Evolutionary conservation across 306 rosid genomes (phyloP).

Genomic region (Dalbergia cochinchinensis): DNA sequence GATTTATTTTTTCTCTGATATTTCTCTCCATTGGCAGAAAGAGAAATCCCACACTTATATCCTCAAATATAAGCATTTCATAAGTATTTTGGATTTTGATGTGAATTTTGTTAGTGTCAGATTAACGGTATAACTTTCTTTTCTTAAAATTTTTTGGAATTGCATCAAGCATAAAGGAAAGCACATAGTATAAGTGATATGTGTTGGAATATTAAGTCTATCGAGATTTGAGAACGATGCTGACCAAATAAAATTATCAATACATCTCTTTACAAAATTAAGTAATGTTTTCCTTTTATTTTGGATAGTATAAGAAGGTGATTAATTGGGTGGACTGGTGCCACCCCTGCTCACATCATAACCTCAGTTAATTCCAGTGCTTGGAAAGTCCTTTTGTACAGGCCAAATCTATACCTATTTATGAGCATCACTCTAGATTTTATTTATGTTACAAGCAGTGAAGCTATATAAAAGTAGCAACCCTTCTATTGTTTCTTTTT

Average conservation of each 20-base stretch:
- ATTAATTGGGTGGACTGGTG: slow-evolving; percentile 27
- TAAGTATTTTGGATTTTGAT: no score
- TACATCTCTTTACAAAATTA: no score
- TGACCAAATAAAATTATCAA: no score
- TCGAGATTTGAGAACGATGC: no score
- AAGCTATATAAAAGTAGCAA: slow-evolving; percentile 2
- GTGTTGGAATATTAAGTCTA: no score
- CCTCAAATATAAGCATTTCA: background rate
- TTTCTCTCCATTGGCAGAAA: background rate
- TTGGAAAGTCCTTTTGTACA: slow-evolving; percentile 24
- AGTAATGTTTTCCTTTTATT: no score
- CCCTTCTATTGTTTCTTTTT: slow-evolving; percentile 11
- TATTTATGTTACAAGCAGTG: slow-evolving; percentile 14
- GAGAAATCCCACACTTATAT: background rate
- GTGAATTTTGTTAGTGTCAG: background rate
- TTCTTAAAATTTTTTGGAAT: no score
- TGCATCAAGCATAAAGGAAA: no score
- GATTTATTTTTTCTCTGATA: background rate
- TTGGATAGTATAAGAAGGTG: background rate
- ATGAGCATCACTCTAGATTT: background rate
- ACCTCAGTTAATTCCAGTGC: background rate
- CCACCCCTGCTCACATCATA: slow-evolving; percentile 25
- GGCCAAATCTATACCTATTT: slow-evolving; percentile 21
- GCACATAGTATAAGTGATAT: no score
- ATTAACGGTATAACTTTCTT: no score